Evolutionary conservation across 1,284 basidiomycete genomes (phyloP).

Genomic region (Athelia sp.): DNA sequence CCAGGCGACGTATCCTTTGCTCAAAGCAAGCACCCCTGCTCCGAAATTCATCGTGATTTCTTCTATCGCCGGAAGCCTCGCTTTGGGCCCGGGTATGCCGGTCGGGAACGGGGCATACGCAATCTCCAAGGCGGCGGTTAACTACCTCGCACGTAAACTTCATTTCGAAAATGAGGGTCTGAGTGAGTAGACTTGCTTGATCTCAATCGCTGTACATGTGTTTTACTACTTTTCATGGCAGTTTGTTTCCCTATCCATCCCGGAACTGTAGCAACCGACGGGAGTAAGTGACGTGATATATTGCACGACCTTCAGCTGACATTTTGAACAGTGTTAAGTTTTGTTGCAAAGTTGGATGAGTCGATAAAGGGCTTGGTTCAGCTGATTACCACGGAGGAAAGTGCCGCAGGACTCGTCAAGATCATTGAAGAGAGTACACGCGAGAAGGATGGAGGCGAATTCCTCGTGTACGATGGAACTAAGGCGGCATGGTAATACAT

Average conservation of each 20-base stretch:
- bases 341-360: background rate
- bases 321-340: background rate
- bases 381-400: background rate
- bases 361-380: background rate
- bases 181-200: background rate
- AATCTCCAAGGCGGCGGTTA: background rate
- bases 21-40: background rate
- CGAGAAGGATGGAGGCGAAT: background rate
- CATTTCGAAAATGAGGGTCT: background rate
- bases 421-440: background rate
- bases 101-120: background rate
- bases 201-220: background rate
- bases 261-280: background rate
- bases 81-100: background rate
- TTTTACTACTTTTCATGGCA: background rate
- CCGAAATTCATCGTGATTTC: background rate
- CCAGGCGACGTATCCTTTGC: background rate
- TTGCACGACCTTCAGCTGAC: too few relatives aligned
- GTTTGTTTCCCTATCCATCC: background rate
- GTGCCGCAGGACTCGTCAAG: background rate
- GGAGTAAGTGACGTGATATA: background rate
- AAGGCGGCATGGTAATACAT: background rate
- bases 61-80: background rate
- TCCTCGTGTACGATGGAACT: background rate
- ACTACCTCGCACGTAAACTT: background rate